Percentiles rank a stretch among this genome's conserved stretches.
Evolutionary conservation across 2,329 filamentous ascomycete species (phyloP).

Genomic region (Aspergillus sclerotialis): DNA sequence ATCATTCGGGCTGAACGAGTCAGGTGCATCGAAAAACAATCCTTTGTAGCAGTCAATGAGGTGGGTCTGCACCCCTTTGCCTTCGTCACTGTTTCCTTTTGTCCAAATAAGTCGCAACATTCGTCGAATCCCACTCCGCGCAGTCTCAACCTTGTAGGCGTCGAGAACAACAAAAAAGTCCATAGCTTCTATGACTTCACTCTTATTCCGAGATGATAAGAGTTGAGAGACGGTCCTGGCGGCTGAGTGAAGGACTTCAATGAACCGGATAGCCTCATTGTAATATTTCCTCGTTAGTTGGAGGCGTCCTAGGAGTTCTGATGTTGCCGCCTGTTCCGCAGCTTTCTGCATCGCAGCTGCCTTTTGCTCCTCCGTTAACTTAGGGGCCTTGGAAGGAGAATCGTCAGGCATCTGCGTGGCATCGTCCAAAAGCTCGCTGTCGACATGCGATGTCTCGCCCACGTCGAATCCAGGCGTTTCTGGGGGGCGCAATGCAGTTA

Average conservation of each 20-base stretch:
- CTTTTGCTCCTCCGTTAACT: conserved; percentile 75
- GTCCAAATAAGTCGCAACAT: conserved; percentile 99
- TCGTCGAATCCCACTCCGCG: conserved; percentile 82
- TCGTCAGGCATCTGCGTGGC: conserved; percentile 68
- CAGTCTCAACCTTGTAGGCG: conserved; percentile 91
- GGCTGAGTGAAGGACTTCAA: conserved; percentile 79
- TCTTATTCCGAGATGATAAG: conserved; percentile 92
- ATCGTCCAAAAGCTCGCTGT: conserved; percentile 75
- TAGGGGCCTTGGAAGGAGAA: conserved; percentile 57
- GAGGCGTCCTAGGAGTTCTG: conserved; percentile 79
- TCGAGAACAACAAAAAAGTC: conserved; percentile 95
- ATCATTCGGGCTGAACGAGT: conserved; percentile 79
- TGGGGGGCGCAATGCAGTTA: conserved; percentile 71
- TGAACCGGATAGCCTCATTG: conserved; percentile 86
- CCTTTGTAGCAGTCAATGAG: conserved; percentile 94
- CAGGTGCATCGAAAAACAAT: conserved; percentile 92
- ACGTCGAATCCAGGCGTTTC: conserved; percentile 66
- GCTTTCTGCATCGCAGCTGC: conserved; percentile 68
- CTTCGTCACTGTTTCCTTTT: conserved; percentile 97
- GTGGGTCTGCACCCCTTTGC: conserved; percentile 94
- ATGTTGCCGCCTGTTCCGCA: conserved; percentile 78
- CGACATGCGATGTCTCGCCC: conserved; percentile 61
- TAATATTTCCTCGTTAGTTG: conserved; percentile 88
- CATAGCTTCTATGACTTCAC: conserved; percentile 97
- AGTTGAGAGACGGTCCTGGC: conserved; percentile 78